Conservation (phyloP, 23 red algal genomes). For the Gracilaria vermiculophylla region DNA sequence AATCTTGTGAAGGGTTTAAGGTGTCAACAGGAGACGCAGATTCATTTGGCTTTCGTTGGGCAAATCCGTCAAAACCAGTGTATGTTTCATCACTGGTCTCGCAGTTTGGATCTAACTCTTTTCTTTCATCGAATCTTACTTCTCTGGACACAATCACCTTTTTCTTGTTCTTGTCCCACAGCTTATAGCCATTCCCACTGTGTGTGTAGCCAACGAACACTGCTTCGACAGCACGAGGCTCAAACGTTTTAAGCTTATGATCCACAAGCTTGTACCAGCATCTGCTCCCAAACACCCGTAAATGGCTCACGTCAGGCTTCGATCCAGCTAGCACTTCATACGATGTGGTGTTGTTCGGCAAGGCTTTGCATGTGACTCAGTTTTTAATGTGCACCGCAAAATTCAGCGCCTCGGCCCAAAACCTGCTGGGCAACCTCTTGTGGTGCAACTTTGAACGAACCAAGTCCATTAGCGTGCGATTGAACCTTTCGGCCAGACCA, state of each 20-base stretch:
- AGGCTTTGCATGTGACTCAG: not conserved
- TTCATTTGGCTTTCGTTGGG: not conserved
- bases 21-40: no score
- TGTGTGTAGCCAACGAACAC: conserved; percentile 18
- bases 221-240: not conserved
- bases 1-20: no score
- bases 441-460: conserved; percentile 7
- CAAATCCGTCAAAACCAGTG: not conserved
- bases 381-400: conserved; percentile 3
- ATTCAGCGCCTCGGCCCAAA: not conserved
- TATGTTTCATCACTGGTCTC: not conserved
- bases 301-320: conserved; percentile 9
- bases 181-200: conserved; percentile 5
- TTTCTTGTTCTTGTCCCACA: conserved; percentile 1
- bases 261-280: conserved; percentile 24
- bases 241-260: conserved; percentile 17
- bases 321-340: not conserved
- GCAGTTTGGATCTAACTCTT: no score
- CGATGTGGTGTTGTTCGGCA: not conserved
- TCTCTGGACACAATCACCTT: conserved; percentile 9
- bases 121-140: not conserved
- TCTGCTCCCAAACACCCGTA: conserved; percentile 6
- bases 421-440: not conserved
- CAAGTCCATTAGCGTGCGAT: conserved; percentile 35
- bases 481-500: conserved; percentile 18